Percentiles rank a stretch among this genome's conserved stretches.
Evolutionary conservation across 2,329 filamentous ascomycete species (phyloP).

Genomic region (Ophiocordyceps camponoti-leonardi): DNA sequence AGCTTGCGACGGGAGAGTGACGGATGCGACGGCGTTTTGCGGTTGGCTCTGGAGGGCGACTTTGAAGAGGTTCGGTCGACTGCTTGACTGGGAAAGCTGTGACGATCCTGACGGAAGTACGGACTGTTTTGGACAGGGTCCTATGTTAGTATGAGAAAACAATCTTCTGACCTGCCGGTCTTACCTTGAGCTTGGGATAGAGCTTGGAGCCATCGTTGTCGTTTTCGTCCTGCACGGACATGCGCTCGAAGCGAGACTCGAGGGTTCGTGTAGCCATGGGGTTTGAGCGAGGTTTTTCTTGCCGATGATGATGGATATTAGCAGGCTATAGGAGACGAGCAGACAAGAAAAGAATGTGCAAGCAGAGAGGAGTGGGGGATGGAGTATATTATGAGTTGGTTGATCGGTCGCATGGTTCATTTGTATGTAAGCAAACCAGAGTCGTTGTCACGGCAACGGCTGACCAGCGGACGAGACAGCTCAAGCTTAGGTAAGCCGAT

Average conservation of each 20-base stretch:
- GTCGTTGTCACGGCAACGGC: slow-evolving; percentile 1
- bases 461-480: neutral
- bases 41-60: slow-evolving; percentile 67
- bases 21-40: slow-evolving; percentile 44
- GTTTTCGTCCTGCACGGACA: slow-evolving; percentile 83
- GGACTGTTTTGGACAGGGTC: slow-evolving; percentile 13
- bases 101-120: slow-evolving; percentile 13
- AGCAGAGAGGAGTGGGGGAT: neutral
- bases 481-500: neutral
- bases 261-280: slow-evolving; percentile 58
- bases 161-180: neutral
- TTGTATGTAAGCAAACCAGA: neutral
- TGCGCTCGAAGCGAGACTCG: slow-evolving; percentile 76
- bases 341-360: neutral
- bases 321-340: neutral
- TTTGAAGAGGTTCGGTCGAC: slow-evolving; percentile 71
- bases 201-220: slow-evolving; percentile 36
- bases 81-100: slow-evolving; percentile 33
- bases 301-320: neutral
- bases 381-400: neutral
- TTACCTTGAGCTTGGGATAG: slow-evolving; percentile 64
- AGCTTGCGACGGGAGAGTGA: slow-evolving; percentile 50
- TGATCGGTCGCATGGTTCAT: neutral
- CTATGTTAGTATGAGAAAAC: neutral
- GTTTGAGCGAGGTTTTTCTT: neutral